A percentile compares a stretch with the other conserved stretches of the same genome.
These are phyloP conservation scores for Vigna mungo DNA, from an alignment of 306 rosid species.

Conservation along the genomic window DNA sequence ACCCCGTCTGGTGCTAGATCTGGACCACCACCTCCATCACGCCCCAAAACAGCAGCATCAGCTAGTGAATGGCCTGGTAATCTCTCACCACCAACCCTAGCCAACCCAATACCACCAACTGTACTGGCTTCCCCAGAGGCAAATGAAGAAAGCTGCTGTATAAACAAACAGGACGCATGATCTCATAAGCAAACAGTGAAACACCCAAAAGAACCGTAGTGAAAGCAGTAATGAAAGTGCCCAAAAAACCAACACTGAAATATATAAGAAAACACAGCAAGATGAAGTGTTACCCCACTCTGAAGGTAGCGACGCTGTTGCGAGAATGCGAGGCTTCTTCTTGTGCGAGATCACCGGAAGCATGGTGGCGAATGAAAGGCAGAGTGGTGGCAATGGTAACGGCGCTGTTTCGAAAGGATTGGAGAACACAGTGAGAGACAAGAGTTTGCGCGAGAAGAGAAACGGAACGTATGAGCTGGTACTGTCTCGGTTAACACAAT, in stretches of 20 bases:
- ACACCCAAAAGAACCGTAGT: background rate
- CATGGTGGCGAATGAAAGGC: no score
- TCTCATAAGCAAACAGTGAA: slow-evolving; percentile 43
- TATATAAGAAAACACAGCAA: slow-evolving; percentile 22
- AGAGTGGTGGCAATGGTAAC: no score
- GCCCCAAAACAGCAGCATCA: slow-evolving; percentile 65
- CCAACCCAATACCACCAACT: slow-evolving; percentile 63
- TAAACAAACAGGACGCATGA: slow-evolving; percentile 45
- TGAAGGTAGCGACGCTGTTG: slow-evolving; percentile 97
- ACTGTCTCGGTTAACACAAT: no score
- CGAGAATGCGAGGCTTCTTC: no score
- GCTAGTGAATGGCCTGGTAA: slow-evolving; percentile 59
- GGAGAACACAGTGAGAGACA: no score
- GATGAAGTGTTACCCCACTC: slow-evolving; percentile 65
- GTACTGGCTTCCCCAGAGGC: slow-evolving; percentile 74
- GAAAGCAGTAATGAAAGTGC: background rate
- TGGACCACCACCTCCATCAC: slow-evolving; percentile 57
- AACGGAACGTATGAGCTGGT: no score
- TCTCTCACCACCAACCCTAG: slow-evolving; percentile 62
- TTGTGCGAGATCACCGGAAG: no score
- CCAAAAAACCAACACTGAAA: background rate
- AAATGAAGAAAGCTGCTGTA: slow-evolving; percentile 72
- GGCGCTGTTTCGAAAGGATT: no score
- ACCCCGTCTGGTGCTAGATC: slow-evolving; percentile 65
- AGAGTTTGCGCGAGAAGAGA: no score